Evolutionary conservation across 2,329 filamentous ascomycete species (phyloP), one percentile per base, ranked within the genome.

Genomic region (Thelonectria discophora): DNA sequence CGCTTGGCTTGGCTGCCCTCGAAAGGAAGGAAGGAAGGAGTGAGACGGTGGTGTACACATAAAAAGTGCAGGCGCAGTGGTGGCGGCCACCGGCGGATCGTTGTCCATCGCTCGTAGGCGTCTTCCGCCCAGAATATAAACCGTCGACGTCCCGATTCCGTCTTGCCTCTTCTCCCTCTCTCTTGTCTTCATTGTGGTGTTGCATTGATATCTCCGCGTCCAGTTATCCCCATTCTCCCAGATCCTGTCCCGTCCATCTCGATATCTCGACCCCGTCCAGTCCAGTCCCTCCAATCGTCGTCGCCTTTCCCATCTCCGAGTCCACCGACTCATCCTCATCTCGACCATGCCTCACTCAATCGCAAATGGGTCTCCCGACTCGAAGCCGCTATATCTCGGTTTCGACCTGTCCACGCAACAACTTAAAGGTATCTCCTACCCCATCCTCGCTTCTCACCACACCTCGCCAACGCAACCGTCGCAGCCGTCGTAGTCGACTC

Each of bases 331-430:
- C 27, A 10, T 8, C 27, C 27, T 30, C 8, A 30, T 30, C 27
- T 30, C 27, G 34, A 52, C 20, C 37, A 32, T 37, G 43, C 12
- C 27, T 12, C 53, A n/a, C 42, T 63, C 20, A 52, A 21, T 30
- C 27, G 24, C 51, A 55, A 49, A 47, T 11, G 55, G 60, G 61
- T 54, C 67, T 45, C 59, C 65, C 2, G 69, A 71, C 49, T 64
- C 60, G 9, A 69, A 64, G 83, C 89, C 91, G 17, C 81, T 97
- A 63, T 97, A 97, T 75, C 84, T 97, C 73, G 95, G 95, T 63
- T 94, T 98, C 77, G 95, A 99, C 80, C 89, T 98, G 62, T 97
- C 94, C 45, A 98, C 95, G 60, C 95, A 98, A 78, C 94, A 98
- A 77, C 85, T 98, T 60, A 98, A 99, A 85, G 94, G 92, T 88